Conservation (phyloP, 2,329 filamentous ascomycete genomes). For the Alternaria consortialis region DNA sequence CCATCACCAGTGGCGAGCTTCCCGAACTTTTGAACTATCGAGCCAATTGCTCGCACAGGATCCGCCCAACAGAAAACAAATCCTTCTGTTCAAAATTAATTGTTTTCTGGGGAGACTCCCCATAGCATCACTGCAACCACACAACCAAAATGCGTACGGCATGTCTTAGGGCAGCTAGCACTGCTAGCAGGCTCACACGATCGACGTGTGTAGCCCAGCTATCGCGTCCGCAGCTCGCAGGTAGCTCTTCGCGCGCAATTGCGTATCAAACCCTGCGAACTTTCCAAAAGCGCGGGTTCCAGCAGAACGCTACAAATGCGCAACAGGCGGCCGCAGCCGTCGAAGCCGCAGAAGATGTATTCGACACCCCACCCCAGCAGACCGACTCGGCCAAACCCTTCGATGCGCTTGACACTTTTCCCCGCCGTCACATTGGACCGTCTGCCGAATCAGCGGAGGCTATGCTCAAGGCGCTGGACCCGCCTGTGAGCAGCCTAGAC, state of each 20-base stretch:
- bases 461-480: constrained; percentile 84
- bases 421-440: constrained; percentile 87
- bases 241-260: constrained; percentile 26
- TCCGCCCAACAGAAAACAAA: neutral
- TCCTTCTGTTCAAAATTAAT: neutral
- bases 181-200: constrained; percentile 38
- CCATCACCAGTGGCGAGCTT: constrained; percentile 1
- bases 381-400: constrained; percentile 41
- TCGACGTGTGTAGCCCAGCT: constrained; percentile 31
- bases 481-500: constrained; percentile 76
- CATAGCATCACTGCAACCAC: constrained; percentile 1
- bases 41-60: constrained; percentile 3
- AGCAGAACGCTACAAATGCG: constrained; percentile 29
- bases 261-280: constrained; percentile 26
- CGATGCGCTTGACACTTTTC: constrained; percentile 70
- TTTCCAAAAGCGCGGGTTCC: constrained; percentile 34
- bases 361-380: constrained; percentile 38
- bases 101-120: constrained; percentile 3
- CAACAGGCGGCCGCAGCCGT: constrained; percentile 31
- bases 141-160: constrained; percentile 41
- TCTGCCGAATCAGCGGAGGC: constrained; percentile 71
- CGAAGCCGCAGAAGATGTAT: constrained; percentile 41
- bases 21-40: constrained; percentile 1
- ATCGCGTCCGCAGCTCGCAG: constrained; percentile 31
- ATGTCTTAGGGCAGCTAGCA: constrained; percentile 44